phyloP scores from a whole-genome alignment of 805 yeast genomes.

The Jamesozyma hellenica region DNA sequence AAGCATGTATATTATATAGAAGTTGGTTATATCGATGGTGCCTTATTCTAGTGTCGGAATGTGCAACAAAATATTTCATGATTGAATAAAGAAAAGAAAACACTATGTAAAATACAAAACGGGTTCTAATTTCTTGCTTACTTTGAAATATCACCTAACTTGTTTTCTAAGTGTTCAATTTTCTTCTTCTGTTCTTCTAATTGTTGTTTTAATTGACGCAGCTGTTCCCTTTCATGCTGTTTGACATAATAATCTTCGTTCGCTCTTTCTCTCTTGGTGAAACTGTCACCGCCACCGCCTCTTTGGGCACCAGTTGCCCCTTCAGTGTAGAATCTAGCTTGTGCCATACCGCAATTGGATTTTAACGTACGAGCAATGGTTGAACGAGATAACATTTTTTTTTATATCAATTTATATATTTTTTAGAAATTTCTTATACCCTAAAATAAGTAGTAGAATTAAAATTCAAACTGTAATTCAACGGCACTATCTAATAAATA shows the following conservation, averaged over 20 bases:
- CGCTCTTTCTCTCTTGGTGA: conserved; percentile 84
- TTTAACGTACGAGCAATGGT: conserved; percentile 22
- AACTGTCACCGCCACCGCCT: conserved; percentile 43
- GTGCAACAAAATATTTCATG: too few relatives aligned
- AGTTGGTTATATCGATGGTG: too few relatives aligned
- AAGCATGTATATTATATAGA: too few relatives aligned
- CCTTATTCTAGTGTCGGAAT: too few relatives aligned
- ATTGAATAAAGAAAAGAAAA: too few relatives aligned
- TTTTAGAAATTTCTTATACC: too few relatives aligned
- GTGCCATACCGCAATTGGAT: conserved; percentile 5
- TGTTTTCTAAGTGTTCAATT: conserved; percentile 41
- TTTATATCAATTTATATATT: too few relatives aligned
- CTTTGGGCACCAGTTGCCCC: conserved; percentile 57
- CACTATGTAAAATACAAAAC: too few relatives aligned
- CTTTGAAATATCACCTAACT: conserved; percentile 27
- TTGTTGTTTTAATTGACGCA: conserved; percentile 64
- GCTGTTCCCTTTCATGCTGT: conserved; percentile 84
- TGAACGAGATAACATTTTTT: conserved; percentile 19
- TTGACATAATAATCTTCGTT: conserved; percentile 77
- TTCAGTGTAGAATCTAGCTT: conserved; percentile 34
- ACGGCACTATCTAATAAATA: too few relatives aligned
- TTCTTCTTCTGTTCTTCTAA: conserved; percentile 66
- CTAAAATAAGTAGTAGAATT: too few relatives aligned
- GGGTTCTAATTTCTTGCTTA: background rate
- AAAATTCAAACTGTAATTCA: too few relatives aligned